phyloP scores from a whole-genome alignment of 768 basidiomycete genomes.

The Sporobolomyces pararoseus region DNA sequence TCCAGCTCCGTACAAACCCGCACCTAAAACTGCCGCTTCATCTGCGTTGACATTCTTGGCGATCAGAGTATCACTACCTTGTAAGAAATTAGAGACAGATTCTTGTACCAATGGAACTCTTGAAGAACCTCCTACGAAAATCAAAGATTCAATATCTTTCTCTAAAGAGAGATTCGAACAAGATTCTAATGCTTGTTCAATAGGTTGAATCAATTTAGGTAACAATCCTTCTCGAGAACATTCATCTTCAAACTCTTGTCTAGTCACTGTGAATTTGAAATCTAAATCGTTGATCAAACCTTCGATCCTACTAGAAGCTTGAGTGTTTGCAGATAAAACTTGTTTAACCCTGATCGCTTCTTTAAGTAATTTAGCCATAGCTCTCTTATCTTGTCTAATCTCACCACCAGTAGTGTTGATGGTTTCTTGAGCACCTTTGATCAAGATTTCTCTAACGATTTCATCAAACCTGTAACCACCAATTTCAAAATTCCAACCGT shows the following conservation, averaged over 20 bases:
- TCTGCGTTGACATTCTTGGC: slow-evolving; percentile 95
- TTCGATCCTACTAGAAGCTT: slow-evolving; percentile 73
- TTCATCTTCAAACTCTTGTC: slow-evolving; percentile 71
- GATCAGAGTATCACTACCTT: slow-evolving; percentile 83
- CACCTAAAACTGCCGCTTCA: slow-evolving; percentile 86
- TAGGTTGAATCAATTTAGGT: no score
- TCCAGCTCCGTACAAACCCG: slow-evolving; percentile 84
- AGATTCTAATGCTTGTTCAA: background rate
- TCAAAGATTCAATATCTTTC: slow-evolving; percentile 78
- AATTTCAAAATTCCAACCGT: slow-evolving; percentile 70
- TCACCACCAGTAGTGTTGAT: slow-evolving; percentile 51
- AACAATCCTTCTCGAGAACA: slow-evolving; percentile 74
- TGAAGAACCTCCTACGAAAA: slow-evolving; percentile 85
- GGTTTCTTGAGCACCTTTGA: slow-evolving; percentile 69
- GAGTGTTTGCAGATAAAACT: slow-evolving; percentile 86
- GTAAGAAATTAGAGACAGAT: slow-evolving; percentile 67
- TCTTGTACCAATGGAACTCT: slow-evolving; percentile 87
- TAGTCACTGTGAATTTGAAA: slow-evolving; percentile 71
- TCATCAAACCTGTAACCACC: slow-evolving; percentile 84
- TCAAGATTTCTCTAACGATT: slow-evolving; percentile 72
- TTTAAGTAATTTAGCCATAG: slow-evolving; percentile 90
- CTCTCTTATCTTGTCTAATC: slow-evolving; percentile 64
- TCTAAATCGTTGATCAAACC: slow-evolving; percentile 86
- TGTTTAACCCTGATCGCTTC: slow-evolving; percentile 87
- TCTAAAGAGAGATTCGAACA: slow-evolving; percentile 44